Percentiles rank a stretch among this genome's conserved stretches.
Evolutionary conservation across 768 basidiomycete species (phyloP).

Genomic region (Lactarius hatsudake): DNA sequence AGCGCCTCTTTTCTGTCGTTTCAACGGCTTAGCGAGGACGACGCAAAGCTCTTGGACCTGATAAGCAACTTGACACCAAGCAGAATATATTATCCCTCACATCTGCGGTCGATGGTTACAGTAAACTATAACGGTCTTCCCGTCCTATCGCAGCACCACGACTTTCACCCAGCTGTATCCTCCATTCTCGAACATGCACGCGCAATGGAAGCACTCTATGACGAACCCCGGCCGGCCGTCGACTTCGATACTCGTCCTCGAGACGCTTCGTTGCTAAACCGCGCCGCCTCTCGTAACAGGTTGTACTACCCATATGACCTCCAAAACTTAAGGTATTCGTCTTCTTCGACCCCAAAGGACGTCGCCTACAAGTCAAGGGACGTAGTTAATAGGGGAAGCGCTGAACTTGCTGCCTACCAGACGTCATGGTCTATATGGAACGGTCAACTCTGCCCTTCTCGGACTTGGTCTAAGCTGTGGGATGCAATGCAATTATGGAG

Average conservation of each 20-base stretch:
- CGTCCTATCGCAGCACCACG: no score
- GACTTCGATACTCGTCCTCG: not conserved
- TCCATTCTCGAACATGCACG: no score
- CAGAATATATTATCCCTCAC: no score
- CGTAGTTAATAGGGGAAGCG: not conserved
- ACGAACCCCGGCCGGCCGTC: not conserved
- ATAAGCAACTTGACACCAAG: no score
- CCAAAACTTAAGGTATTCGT: not conserved
- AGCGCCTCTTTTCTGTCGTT: no score
- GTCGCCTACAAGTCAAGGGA: constrained; percentile 4
- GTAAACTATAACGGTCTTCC: no score
- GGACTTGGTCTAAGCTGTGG: not conserved
- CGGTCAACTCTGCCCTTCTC: not conserved
- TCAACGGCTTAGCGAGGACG: no score
- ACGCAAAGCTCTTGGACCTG: no score
- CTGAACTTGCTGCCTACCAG: not conserved
- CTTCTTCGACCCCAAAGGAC: constrained; percentile 33
- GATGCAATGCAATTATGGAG: not conserved
- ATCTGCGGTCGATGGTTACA: no score
- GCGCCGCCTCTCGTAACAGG: not conserved
- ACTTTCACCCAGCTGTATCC: no score
- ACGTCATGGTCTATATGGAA: constrained; percentile 11
- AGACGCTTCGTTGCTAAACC: not conserved
- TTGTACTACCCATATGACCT: constrained; percentile 7
- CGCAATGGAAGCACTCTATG: no score